Percentiles rank a stretch among this genome's conserved stretches.
These are phyloP conservation scores for Chalciporus sp. DNA, from an alignment of 1,284 basidiomycete species.

Conservation along the genomic window DNA sequence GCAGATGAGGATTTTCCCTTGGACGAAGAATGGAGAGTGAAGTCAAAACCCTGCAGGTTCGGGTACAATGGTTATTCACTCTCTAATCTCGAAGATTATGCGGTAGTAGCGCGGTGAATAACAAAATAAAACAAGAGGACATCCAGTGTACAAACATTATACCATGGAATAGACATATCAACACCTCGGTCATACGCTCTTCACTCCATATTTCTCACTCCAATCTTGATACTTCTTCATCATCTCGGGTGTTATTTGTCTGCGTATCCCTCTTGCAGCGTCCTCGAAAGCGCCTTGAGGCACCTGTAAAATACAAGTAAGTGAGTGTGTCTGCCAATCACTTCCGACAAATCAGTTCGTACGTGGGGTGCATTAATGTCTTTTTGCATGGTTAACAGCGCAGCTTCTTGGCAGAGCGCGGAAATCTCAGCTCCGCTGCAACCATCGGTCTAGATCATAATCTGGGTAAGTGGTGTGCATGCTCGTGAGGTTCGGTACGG, in stretches of 20 bases:
- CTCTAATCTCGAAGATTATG: too few species aligned
- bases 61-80: too few species aligned
- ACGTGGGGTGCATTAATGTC: constrained; percentile 81
- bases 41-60: too few species aligned
- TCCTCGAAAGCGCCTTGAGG: constrained; percentile 72
- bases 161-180: neutral
- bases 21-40: too few species aligned
- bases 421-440: constrained; percentile 97
- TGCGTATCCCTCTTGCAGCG: constrained; percentile 76
- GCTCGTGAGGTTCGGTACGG: constrained; percentile 2
- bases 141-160: neutral
- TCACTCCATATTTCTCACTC: constrained; percentile 44
- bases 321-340: neutral
- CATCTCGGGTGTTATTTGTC: constrained; percentile 87
- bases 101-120: neutral
- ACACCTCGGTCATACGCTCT: constrained; percentile 7
- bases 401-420: constrained; percentile 95
- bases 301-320: constrained; percentile 58
- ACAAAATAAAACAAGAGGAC: neutral
- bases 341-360: constrained; percentile 30
- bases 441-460: constrained; percentile 72
- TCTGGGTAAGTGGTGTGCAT: constrained; percentile 17
- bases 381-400: constrained; percentile 81
- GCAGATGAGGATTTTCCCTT: too few species aligned
- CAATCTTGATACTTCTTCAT: constrained; percentile 72